phyloP scores from a whole-genome alignment of 805 yeast species.

The Hanseniaspora vineae region DNA sequence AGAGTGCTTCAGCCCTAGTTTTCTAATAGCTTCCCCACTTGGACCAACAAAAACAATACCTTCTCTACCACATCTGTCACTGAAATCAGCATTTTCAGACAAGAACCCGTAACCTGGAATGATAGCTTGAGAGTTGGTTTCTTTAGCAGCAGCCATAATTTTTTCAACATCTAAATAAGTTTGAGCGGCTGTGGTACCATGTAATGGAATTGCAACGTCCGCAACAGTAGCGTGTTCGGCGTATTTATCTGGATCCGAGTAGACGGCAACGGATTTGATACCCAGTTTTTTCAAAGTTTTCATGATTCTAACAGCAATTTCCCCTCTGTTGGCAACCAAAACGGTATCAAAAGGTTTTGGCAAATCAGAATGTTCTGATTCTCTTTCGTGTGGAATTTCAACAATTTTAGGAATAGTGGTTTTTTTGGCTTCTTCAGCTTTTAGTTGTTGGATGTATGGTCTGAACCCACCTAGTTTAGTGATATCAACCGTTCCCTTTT shows the following conservation, averaged over 20 bases:
- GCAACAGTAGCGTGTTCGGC: conserved; percentile 79
- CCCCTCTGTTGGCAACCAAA: conserved; percentile 95
- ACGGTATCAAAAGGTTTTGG: conserved; percentile 66
- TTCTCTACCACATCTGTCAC: conserved; percentile 72
- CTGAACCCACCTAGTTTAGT: conserved; percentile 88
- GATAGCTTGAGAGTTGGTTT: conserved; percentile 82
- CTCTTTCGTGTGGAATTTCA: conserved; percentile 1
- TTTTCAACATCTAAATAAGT: conserved; percentile 81
- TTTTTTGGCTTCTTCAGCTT: conserved; percentile 18
- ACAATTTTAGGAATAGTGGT: conserved; percentile 8
- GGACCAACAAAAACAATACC: conserved; percentile 96
- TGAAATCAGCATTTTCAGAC: conserved; percentile 92
- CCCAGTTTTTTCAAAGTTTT: conserved; percentile 71
- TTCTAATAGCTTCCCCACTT: conserved; percentile 81
- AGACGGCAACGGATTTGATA: conserved; percentile 74
- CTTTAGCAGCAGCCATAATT: conserved; percentile 74
- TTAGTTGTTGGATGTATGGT: conserved; percentile 29
- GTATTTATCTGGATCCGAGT: conserved; percentile 81
- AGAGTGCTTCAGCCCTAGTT: conserved; percentile 87
- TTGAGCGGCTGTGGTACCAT: conserved; percentile 79
- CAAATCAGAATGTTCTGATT: conserved; percentile 1
- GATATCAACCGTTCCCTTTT: conserved; percentile 63
- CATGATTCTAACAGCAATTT: conserved; percentile 90
- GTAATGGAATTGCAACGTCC: conserved; percentile 66
- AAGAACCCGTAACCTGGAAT: conserved; percentile 96